Conservation (phyloP, 2,329 filamentous ascomycete genomes). For the Fusarium sp. region DNA sequence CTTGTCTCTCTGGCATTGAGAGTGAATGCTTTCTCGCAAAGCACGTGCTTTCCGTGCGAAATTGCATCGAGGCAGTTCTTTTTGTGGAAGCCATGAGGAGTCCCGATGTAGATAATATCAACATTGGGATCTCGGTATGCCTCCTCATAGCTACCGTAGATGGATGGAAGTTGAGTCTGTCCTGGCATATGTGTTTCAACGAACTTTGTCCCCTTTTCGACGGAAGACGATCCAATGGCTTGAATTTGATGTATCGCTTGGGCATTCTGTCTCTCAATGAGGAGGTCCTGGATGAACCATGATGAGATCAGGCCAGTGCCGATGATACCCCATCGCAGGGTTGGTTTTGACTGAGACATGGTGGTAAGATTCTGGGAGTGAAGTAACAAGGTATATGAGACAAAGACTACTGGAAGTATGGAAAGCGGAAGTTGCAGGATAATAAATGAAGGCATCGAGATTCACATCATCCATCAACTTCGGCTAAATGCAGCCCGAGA, state of each 20-base stretch:
- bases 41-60: slow-evolving; percentile 53
- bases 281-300: slow-evolving; percentile 57
- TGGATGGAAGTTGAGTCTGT: slow-evolving; percentile 35
- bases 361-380: background rate
- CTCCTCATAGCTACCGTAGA: slow-evolving; percentile 54
- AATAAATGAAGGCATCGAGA: background rate
- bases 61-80: slow-evolving; percentile 57
- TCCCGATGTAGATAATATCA: slow-evolving; percentile 59
- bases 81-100: slow-evolving; percentile 57
- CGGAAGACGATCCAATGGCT: slow-evolving; percentile 54
- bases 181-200: slow-evolving; percentile 5
- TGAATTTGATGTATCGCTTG: slow-evolving; percentile 55
- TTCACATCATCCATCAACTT: background rate
- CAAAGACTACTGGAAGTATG: background rate
- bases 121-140: slow-evolving; percentile 54
- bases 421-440: background rate
- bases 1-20: slow-evolving; percentile 53
- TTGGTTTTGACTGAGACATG: slow-evolving; percentile 35
- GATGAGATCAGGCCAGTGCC: slow-evolving; percentile 57
- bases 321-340: slow-evolving; percentile 51
- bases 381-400: accelerated
- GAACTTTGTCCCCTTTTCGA: slow-evolving; percentile 47
- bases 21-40: slow-evolving; percentile 59
- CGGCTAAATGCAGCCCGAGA: background rate
- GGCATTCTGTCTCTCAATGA: slow-evolving; percentile 49